Evolutionary conservation across 208 protist species (phyloP), one percentile per base, ranked within the genome.

Genomic region (Leptomonas seymouri): DNA sequence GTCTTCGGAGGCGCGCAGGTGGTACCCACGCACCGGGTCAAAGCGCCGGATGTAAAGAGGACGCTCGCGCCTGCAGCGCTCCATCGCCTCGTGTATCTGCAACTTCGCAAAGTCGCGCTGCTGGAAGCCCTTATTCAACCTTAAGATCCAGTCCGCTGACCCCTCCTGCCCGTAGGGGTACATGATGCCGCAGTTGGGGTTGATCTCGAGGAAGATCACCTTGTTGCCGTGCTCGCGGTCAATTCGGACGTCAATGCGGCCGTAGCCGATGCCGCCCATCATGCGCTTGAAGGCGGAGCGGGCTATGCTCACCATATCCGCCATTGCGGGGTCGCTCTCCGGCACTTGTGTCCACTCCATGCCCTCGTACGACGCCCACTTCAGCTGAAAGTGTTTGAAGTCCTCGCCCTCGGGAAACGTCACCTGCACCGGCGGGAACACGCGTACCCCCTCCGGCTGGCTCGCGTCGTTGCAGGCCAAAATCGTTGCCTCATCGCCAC

Each of bases 371-470:
- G 84, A 81, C 25, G 89, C 87, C 90, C 92, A 97, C 63, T 97
- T 97, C 39, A 97, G 80, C 20, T 95, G 78, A 60, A 97, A 97
- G 63, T 97, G 92, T 67, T 97, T 97, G 73, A 97, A 97, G 75
- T 95, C 90, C 56, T 97, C 89, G 30, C 87, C 89, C 0, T 68
- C 60, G 0, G 92, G 92, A 45, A 97, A 97, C 61, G 77, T 60
- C 20, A 95, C 79, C 74, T 89, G 81, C 20, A 89, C 92, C 2
- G 92, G 92, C 11, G 78, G 89, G 56, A 93, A 93, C 46, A 97
- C 89, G 14, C 88, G 86, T 58, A 94, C 82, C 12, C 89, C 87
- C 28, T 82, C 83, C n/a, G 87, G 86, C 72, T 90, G 57, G 34
- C 76, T 81, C 18, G 68, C 61, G 61, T 96, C 89, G 46, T 67